Evolutionary conservation across 495 filamentous ascomycete species (phyloP).

Genomic region (Talaromyces liani): DNA sequence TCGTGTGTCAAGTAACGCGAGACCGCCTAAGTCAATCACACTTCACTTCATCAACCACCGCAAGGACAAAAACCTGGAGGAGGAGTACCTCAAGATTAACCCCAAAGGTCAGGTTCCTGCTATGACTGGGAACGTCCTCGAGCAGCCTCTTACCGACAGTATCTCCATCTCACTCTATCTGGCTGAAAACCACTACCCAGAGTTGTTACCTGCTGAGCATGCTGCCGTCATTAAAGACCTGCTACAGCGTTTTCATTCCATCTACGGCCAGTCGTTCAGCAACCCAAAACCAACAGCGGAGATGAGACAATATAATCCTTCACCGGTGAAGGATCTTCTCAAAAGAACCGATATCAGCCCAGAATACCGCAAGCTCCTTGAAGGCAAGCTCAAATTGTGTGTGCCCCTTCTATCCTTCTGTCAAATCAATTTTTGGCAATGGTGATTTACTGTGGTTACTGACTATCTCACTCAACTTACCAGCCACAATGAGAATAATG

Average conservation of each 20-base stretch:
- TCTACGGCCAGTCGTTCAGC: neutral
- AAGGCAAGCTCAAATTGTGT: conserved; percentile 6
- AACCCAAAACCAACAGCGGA: neutral
- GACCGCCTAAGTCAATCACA: neutral
- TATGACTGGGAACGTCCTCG: conserved; percentile 6
- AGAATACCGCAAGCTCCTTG: neutral
- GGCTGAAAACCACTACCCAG: conserved; percentile 5
- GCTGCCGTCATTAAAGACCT: conserved; percentile 3
- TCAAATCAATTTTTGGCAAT: neutral
- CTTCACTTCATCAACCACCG: neutral
- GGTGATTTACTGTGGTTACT: neutral
- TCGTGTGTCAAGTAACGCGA: neutral
- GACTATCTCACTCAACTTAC: neutral
- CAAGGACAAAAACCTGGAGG: neutral
- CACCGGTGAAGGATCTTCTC: conserved; percentile 2
- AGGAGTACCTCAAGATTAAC: conserved; percentile 3
- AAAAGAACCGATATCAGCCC: conserved; percentile 8
- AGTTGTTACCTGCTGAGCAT: neutral
- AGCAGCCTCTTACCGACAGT: conserved; percentile 5
- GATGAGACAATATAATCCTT: conserved; percentile 3
- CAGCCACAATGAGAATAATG: neutral
- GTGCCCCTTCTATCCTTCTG: neutral
- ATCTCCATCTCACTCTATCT: conserved; percentile 5
- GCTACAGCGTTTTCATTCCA: neutral
- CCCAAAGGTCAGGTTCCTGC: conserved; percentile 6